A percentile compares a stretch with the other conserved stretches of the same genome.
Evolutionary conservation across 176 grass and related monocot species (phyloP).

Genomic region (Luzula sylvatica): DNA sequence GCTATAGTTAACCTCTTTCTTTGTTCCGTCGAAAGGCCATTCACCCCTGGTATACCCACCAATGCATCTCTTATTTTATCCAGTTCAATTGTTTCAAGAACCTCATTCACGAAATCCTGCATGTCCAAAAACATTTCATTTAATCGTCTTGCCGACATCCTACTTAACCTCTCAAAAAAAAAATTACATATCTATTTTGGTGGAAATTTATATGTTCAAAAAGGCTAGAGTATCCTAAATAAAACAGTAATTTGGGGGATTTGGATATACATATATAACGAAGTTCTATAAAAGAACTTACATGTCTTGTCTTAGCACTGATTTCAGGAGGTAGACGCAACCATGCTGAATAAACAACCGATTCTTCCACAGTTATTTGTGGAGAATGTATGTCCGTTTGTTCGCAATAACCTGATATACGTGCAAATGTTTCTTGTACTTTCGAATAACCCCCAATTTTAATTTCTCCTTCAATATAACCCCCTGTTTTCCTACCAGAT

Average conservation of each 20-base stretch:
- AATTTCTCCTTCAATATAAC: constrained; percentile 64
- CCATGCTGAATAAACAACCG: constrained; percentile 61
- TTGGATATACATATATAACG: neutral
- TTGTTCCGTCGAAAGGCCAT: constrained; percentile 73
- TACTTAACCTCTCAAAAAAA: too few species aligned
- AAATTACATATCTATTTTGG: too few species aligned
- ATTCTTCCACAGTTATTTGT: constrained; percentile 59
- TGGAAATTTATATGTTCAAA: neutral
- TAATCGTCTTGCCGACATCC: too few species aligned
- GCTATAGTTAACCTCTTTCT: constrained; percentile 71
- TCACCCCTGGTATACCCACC: constrained; percentile 57
- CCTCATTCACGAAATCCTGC: constrained; percentile 70
- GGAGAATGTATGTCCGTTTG: constrained; percentile 76
- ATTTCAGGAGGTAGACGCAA: constrained; percentile 48
- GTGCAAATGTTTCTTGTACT: constrained; percentile 60
- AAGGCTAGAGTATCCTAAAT: constrained; percentile 7
- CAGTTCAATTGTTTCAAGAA: constrained; percentile 71
- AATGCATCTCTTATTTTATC: constrained; percentile 42
- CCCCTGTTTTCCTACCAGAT: constrained; percentile 65
- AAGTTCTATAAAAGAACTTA: constrained; percentile 16
- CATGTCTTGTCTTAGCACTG: constrained; percentile 49
- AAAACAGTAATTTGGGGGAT: too few species aligned
- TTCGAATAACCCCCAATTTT: constrained; percentile 58
- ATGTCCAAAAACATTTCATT: neutral
- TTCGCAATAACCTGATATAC: constrained; percentile 75